A percentile compares a stretch with the other conserved stretches of the same genome.
phyloP scores from a whole-genome alignment of 306 rosid species.

The Dryas drummondii region DNA sequence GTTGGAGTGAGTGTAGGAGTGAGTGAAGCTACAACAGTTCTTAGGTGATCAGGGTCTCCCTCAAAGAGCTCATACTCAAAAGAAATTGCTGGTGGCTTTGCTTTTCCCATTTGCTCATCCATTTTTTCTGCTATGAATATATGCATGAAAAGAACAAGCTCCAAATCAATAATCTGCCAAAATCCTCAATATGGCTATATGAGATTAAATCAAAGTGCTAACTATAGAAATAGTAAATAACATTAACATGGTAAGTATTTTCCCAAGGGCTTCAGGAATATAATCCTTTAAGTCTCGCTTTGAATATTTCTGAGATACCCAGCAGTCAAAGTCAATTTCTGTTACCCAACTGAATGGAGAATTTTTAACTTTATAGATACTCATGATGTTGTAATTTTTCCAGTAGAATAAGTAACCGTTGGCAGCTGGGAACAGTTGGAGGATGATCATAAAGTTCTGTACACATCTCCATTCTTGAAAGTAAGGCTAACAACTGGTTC shows the following conservation, averaged over 20 bases:
- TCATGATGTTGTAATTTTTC: too few relatives aligned
- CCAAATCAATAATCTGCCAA: background rate
- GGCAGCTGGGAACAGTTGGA: background rate
- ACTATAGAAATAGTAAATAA: background rate
- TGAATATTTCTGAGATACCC: background rate
- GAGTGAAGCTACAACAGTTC: constrained; percentile 46
- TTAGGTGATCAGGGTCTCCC: constrained; percentile 44
- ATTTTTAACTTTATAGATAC: background rate
- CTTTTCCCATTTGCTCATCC: constrained; percentile 48
- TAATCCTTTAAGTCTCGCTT: background rate
- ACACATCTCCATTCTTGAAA: background rate
- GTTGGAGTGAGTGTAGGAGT: constrained; percentile 27
- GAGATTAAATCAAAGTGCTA: background rate
- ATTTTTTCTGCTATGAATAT: constrained; percentile 24
- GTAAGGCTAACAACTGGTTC: background rate
- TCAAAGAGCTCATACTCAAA: constrained; percentile 68
- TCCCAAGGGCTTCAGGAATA: background rate
- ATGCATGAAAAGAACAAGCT: background rate
- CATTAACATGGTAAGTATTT: background rate
- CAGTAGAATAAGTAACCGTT: background rate
- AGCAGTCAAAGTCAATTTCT: background rate
- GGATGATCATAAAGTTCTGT: background rate
- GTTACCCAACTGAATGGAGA: background rate
- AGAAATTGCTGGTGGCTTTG: constrained; percentile 35
- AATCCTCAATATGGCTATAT: background rate